Percentiles rank a stretch among this genome's conserved stretches.
Evolutionary conservation across 768 basidiomycete species (phyloP).

Genomic region (Collybia nuda): DNA sequence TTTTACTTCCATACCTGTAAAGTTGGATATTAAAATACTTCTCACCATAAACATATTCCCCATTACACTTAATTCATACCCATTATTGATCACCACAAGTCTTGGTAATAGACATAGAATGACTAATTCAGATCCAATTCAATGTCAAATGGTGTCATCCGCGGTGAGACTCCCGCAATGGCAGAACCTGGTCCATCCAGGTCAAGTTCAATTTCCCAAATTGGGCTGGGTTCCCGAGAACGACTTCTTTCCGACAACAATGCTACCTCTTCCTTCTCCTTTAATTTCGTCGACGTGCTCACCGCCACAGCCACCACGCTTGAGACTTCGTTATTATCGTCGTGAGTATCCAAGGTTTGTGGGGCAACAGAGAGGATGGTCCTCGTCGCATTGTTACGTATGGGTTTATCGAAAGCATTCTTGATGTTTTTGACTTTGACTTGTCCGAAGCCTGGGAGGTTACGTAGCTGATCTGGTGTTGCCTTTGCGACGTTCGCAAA

Average conservation of each 20-base stretch:
- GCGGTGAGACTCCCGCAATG: constrained; percentile 10
- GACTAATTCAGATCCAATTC: constrained; percentile 45
- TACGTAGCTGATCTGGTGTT: constrained; percentile 70
- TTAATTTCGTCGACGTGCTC: constrained; percentile 5
- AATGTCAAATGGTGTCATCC: constrained; percentile 35
- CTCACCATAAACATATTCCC: neutral
- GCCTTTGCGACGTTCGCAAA: constrained; percentile 81
- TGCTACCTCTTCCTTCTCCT: constrained; percentile 20
- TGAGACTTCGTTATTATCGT: constrained; percentile 8
- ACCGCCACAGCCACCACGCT: neutral
- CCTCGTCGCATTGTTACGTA: constrained; percentile 67
- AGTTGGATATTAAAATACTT: constrained; percentile 2
- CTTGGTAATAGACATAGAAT: neutral
- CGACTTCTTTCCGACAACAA: neutral
- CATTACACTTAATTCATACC: neutral
- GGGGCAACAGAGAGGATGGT: constrained; percentile 32
- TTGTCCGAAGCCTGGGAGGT: constrained; percentile 90
- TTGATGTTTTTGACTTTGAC: constrained; percentile 90
- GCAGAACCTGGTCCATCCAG: constrained; percentile 23
- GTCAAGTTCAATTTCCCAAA: constrained; percentile 76
- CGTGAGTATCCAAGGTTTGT: constrained; percentile 9
- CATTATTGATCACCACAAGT: neutral
- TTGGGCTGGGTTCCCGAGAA: constrained; percentile 50
- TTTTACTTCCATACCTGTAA: constrained; percentile 6
- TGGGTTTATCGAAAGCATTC: constrained; percentile 89